These are phyloP conservation scores for Aulographum hederae DNA, from an alignment of 2,329 filamentous ascomycete species.

Conservation along the genomic window DNA sequence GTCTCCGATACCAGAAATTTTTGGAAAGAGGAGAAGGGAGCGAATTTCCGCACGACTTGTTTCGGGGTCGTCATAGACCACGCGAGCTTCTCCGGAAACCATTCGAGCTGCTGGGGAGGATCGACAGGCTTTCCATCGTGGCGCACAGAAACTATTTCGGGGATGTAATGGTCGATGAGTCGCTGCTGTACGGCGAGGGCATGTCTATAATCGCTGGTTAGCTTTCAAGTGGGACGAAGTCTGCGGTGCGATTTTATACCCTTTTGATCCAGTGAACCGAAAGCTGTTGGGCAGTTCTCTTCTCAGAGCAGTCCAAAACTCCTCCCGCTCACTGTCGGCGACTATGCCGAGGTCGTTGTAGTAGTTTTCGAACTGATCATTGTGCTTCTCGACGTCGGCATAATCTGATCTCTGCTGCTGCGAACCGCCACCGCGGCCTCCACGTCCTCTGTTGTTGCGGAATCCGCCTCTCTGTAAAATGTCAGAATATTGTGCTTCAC, in stretches of 20 bases:
- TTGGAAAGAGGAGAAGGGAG: constrained; percentile 88
- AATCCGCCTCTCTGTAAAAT: constrained; percentile 10
- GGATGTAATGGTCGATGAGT: constrained; percentile 75
- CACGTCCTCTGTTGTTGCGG: constrained; percentile 17
- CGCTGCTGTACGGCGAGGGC: constrained; percentile 83
- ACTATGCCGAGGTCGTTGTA: constrained; percentile 67
- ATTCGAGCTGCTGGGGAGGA: constrained; percentile 63
- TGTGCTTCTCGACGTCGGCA: constrained; percentile 50
- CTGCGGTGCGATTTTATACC: constrained; percentile 31
- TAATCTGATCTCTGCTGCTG: constrained; percentile 33
- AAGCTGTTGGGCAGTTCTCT: constrained; percentile 92
- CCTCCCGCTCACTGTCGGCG: constrained; percentile 53
- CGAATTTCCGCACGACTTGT: constrained; percentile 82
- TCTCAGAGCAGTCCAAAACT: constrained; percentile 71
- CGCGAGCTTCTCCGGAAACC: constrained; percentile 89
- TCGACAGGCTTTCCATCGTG: constrained; percentile 68
- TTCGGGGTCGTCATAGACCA: constrained; percentile 98
- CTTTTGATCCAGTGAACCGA: constrained; percentile 89
- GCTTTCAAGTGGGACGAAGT: constrained; percentile 3
- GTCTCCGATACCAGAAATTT: constrained; percentile 97
- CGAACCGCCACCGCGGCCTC: constrained; percentile 24
- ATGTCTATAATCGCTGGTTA: constrained; percentile 36
- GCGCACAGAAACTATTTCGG: constrained; percentile 70
- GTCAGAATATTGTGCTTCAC: not conserved
- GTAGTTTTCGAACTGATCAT: constrained; percentile 70